Base-by-base conservation (phyloP, 208 protist species). In the Acanthamoeba lenticulata region DNA sequence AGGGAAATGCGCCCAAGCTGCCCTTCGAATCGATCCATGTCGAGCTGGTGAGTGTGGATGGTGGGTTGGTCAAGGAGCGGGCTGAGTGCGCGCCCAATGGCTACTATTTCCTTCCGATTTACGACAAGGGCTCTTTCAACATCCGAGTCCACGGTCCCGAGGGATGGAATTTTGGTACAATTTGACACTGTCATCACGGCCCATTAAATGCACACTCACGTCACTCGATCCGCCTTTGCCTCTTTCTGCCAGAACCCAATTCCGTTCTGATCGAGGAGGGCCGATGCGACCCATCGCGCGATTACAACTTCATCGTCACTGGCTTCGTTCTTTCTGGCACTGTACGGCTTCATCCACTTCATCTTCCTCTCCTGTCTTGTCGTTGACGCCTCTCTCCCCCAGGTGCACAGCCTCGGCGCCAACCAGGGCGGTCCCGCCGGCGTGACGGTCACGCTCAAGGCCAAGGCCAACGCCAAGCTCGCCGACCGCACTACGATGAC, bases 51-150 rank as follows among this genome's bases (percentile, higher is more conserved):
- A 92, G 42, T 2, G 97, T 99, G 97, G 96, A 99, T 99, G 94
- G 99, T 99, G 95, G 98, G 98, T 96, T 99, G 98, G 83, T 95
- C 15, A 95, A 95, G 81, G 94, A 95, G 24, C 29, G 32, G 19
- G 52, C 94, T 21, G 94, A 95, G 79, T 95, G 94, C 81, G 85
- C 85, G 27, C 94, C 94, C n/a, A 90, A 95, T 45, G 94, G 94
- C 45, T 95, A 95, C 36, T 95, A 95, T 32, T 95, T 95, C 65
- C 60, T 95, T n/a, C 94, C 94, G 4, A 95, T 95, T 44, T 86
- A 90, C 40, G 94, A 95, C 49, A 90, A 90, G 44, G 94, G 94
- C 24, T 38, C 38, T 36, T 95, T 95, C 47, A 40, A 65, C 40
- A 69, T 95, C 15, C 57, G 49, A 47, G 67, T 95, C 15, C 72